Evolutionary conservation across 2,329 filamentous ascomycete species (phyloP), one percentile per base, ranked within the genome.

Genomic region (Aspergillus brasiliensis): DNA sequence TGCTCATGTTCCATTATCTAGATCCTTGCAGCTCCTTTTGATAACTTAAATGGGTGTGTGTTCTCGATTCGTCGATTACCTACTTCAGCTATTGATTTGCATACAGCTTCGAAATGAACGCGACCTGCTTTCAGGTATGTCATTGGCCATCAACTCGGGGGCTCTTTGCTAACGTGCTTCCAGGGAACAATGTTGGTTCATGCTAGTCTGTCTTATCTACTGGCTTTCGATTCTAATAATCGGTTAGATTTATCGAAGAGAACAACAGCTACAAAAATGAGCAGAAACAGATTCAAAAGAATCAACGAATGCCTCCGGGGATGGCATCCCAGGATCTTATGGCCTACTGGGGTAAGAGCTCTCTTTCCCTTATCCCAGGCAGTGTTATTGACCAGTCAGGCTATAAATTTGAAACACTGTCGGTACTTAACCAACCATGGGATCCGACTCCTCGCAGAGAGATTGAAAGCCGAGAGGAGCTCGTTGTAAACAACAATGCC

Each of bases 341-440:
- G 92, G 87, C 89, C 52, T 99, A 88, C 72, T 98, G 94, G 94
- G 94, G 91, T 92, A 77, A 21, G 17, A 38, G 44, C 15, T 27
- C n/a, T 8, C 13, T 11, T 21, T 21, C 10, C 40, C n/a, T 28
- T 28, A 11, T 3, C 11, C 3, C 4, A 11, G 11, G 11, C 13
- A 28, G 37, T 8, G 57, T 34, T 57, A n/a, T 25, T 67, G 54
- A 69, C 48, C 21, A 4, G 4, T 15, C 65, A 94, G 91, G 94
- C 37, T 99, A 99, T 80, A 99, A 99, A 74, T 99, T 99, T 70
- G 95, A 99, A 76, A 90, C 91, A 0, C 77, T 99, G 1, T 87
- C 88, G 6, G 88, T 95, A 2, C 79, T 98, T 3, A 88, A 91
- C 2, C 79, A 83, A 2, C 84, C 89, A 0, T 97, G 93, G 88